Evolutionary conservation across 306 rosid species (phyloP).

Genomic region (Ochetophila trinervis): DNA sequence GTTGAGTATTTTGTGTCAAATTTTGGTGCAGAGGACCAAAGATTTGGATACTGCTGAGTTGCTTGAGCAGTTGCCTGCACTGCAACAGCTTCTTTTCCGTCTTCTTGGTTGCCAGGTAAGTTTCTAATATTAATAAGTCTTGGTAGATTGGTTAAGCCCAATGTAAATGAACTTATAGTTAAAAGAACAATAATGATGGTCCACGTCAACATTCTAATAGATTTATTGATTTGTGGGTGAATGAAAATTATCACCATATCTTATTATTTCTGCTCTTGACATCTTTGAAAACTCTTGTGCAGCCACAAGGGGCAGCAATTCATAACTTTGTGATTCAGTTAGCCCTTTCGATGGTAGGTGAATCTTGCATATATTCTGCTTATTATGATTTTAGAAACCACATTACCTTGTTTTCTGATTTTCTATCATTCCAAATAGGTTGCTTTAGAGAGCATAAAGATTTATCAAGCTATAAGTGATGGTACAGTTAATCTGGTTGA

Average conservation of each 20-base stretch:
- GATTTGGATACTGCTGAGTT: conserved; percentile 84
- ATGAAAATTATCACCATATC: neutral
- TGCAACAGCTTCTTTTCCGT: conserved; percentile 89
- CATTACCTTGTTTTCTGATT: conserved; percentile 22
- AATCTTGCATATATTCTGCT: conserved; percentile 20
- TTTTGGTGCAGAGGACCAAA: conserved; percentile 85
- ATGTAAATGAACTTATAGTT: neutral
- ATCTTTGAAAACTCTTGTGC: conserved; percentile 23
- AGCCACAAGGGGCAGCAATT: conserved; percentile 97
- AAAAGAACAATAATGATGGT: conserved; percentile 6
- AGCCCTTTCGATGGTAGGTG: conserved; percentile 81
- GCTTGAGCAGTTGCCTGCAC: conserved; percentile 91
- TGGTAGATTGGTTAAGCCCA: conserved; percentile 13
- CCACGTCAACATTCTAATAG: conserved; percentile 7
- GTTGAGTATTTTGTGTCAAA: conserved; percentile 19
- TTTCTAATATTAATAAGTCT: conserved; percentile 13
- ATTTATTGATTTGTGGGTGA: conserved; percentile 4
- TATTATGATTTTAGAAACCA: conserved; percentile 14
- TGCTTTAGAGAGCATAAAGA: conserved; percentile 85
- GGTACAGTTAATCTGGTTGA: conserved; percentile 96
- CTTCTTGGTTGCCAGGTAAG: conserved; percentile 88
- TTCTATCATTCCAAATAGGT: conserved; percentile 49
- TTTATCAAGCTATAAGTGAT: conserved; percentile 95
- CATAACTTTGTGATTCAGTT: conserved; percentile 82
- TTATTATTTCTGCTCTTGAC: neutral